Evolutionary conservation across 441 rosid genomes (phyloP).

Genomic region (Erodium trifolium): DNA sequence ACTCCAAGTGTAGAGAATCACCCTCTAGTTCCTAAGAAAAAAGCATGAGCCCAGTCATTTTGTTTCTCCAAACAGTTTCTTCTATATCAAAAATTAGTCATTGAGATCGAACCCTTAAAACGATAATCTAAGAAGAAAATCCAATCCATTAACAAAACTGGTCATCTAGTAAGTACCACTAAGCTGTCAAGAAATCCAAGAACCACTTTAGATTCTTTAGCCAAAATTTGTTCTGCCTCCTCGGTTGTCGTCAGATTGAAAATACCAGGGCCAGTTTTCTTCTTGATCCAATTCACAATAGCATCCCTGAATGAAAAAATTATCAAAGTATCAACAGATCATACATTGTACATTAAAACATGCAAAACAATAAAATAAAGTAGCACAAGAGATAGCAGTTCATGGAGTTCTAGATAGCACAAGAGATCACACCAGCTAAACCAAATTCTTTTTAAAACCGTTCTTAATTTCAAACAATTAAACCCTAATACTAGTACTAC

Average conservation of each 20-base stretch:
- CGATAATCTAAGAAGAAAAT: not conserved
- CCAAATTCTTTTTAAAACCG: not conserved
- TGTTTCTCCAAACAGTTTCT: not conserved
- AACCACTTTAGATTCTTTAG: slow-evolving; percentile 67
- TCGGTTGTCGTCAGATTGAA: slow-evolving; percentile 62
- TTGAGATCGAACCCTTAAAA: not conserved
- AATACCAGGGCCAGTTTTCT: slow-evolving; percentile 91
- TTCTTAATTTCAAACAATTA: not conserved
- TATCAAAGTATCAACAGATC: not conserved
- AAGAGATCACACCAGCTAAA: not conserved
- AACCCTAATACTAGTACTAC: not conserved
- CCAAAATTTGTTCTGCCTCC: slow-evolving; percentile 72
- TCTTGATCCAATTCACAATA: slow-evolving; percentile 86
- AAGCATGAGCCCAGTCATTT: not conserved
- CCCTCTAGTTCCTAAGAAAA: not conserved
- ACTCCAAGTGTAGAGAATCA: not conserved
- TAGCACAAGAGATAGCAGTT: no score
- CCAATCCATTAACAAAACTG: not conserved
- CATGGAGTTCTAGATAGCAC: not conserved
- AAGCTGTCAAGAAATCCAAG: slow-evolving; percentile 77
- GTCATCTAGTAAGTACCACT: slow-evolving; percentile 42
- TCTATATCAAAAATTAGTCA: not conserved
- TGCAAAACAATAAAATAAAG: no score
- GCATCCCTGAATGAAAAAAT: not conserved
- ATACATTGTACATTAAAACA: not conserved